Base-by-base conservation (phyloP, 345 rosid genomes). In the Citrus medica region DNA sequence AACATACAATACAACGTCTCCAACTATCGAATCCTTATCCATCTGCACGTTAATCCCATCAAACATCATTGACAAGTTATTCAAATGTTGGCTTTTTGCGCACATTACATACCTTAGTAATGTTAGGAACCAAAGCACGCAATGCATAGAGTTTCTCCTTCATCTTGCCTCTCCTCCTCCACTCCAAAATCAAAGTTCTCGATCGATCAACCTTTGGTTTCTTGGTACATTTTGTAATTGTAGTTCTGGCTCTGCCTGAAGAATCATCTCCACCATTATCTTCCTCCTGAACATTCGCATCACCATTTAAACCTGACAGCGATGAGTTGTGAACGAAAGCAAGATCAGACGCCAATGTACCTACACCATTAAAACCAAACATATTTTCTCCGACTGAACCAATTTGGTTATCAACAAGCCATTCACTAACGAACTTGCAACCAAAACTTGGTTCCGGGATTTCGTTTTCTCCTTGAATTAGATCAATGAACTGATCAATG, bases 11-110 rank as follows among this genome's bases (percentile, higher is more conserved):
- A 89, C 93, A 0, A 97, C 95, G 67, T 94, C 98, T 80, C 97
- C 97, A 22, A 93, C 88, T 16, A 94, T 92, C 4, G 97, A 93
- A 13, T 95, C 97, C 88, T 94, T 93, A 74, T 94, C 98, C 98
- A 94, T 94, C 97, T 94, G 82, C 65, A 60, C 38, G 76, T 70
- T 24, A n/a, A 59, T 59, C 27, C 27, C 55, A 78, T 67, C n/a
- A 24, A 55, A 16, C 63, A 38, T 21, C 33, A 24, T 22, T 58
- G 9, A 22, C 8, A 59, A 22, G 28, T 3, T 22, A 22, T 1
- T 59, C 27, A 59, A n/a, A 59, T 3, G 12, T 28, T 7, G 24
- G 62, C 28, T n/a, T 9, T 48, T 24, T 2, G 22, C 13, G 16
- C 22, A 51, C 48, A 5, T 17, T 17, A 35, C 68, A 5, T 86